Conservation (phyloP, 352 stramenopile genomes). For the Phytophthora uliginosa region DNA sequence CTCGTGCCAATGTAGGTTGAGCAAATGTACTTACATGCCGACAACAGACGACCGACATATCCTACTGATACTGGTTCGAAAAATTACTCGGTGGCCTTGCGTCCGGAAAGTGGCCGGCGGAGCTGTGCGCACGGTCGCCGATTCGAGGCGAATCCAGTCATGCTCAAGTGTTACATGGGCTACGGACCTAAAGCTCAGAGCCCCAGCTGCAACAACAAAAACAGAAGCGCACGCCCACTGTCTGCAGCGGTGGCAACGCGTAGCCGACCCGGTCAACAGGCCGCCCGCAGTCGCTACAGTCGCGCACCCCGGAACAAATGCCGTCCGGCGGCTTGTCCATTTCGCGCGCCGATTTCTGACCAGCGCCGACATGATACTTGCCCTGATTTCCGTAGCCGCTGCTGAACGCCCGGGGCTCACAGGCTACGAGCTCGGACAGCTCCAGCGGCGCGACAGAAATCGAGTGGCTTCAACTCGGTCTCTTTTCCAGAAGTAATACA, state of each 20-base stretch:
- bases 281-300: slow-evolving; percentile 1
- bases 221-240: slow-evolving; percentile 23
- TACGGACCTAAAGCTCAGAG: slow-evolving; percentile 7
- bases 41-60: not conserved
- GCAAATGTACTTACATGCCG: not conserved
- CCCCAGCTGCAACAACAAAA: slow-evolving; percentile 11
- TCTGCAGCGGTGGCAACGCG: not conserved
- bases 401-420: not conserved
- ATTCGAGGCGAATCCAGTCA: slow-evolving; percentile 13
- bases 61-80: not conserved
- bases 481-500: not conserved
- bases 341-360: slow-evolving; percentile 7
- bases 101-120: slow-evolving; percentile 15
- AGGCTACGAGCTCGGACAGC: not conserved
- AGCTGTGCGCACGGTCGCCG: slow-evolving; percentile 22
- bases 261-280: slow-evolving; percentile 22
- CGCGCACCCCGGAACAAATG: too few species aligned
- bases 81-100: not conserved
- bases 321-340: slow-evolving; percentile 3
- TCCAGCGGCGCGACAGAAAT: not conserved
- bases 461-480: not conserved
- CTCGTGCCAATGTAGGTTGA: not conserved
- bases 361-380: not conserved
- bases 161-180: slow-evolving; percentile 10
- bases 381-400: not conserved